Percentiles rank a stretch among this genome's conserved stretches.
Evolutionary conservation across 208 protist species (phyloP).

Genomic region (Acanthamoeba castellanii): DNA sequence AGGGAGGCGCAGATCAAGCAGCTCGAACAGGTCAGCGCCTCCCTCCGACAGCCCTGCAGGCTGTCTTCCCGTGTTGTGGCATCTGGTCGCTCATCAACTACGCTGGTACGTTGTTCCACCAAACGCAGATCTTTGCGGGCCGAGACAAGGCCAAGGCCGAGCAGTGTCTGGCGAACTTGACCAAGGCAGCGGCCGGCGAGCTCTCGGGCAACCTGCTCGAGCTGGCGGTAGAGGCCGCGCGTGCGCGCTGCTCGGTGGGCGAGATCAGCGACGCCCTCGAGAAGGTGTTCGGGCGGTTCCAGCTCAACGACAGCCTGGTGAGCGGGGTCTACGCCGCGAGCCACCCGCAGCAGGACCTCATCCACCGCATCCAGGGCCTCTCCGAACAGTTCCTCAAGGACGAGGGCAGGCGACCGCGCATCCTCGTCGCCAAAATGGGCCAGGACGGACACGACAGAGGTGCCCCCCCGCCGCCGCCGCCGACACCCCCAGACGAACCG

Average conservation of each 20-base stretch:
- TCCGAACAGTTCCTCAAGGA: slow-evolving; percentile 42
- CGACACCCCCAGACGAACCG: too few relatives aligned
- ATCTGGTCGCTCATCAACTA: too few relatives aligned
- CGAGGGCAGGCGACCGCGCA: slow-evolving; percentile 92
- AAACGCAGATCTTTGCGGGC: slow-evolving; percentile 83
- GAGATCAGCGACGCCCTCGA: slow-evolving; percentile 93
- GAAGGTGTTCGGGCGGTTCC: slow-evolving; percentile 79
- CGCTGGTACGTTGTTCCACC: too few relatives aligned
- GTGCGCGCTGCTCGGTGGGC: slow-evolving; percentile 93
- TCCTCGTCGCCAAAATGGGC: slow-evolving; percentile 97
- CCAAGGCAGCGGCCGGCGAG: slow-evolving; percentile 88
- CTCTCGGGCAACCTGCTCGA: slow-evolving; percentile 92
- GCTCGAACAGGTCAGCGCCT: slow-evolving; percentile 75
- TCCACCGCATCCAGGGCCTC: slow-evolving; percentile 20
- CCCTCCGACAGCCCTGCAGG: not conserved
- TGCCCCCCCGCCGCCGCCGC: slow-evolving; percentile 88
- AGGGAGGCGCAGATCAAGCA: slow-evolving; percentile 89
- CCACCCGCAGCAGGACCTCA: slow-evolving; percentile 52
- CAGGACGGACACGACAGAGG: slow-evolving; percentile 97
- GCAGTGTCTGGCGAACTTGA: slow-evolving; percentile 89
- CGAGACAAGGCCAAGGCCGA: slow-evolving; percentile 88
- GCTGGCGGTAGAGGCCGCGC: slow-evolving; percentile 92
- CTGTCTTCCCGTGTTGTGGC: too few relatives aligned
- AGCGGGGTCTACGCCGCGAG: slow-evolving; percentile 31
- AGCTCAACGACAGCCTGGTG: slow-evolving; percentile 65